Percentiles rank a stretch among this genome's conserved stretches.
phyloP scores from a whole-genome alignment of 768 basidiomycete species.

The Podaxis sp. region DNA sequence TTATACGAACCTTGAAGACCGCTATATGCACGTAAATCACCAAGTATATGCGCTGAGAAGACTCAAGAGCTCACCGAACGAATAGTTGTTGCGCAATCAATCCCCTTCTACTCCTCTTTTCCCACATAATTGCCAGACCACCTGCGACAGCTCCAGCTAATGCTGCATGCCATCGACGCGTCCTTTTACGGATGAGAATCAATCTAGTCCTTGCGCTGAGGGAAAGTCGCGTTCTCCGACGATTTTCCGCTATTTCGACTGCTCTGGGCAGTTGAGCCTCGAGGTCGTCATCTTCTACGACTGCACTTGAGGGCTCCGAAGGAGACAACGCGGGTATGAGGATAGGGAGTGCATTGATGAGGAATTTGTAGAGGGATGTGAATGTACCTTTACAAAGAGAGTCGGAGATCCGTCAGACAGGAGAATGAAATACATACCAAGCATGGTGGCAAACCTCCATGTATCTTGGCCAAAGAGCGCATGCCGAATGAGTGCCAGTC shows the following conservation, averaged over 20 bases:
- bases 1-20: conserved; percentile 92
- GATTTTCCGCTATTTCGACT: conserved; percentile 25
- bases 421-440: conserved; percentile 53
- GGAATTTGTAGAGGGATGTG: conserved; percentile 71
- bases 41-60: not conserved
- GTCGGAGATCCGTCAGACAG: not conserved
- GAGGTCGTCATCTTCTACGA: conserved; percentile 26
- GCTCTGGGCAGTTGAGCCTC: conserved; percentile 21
- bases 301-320: conserved; percentile 21
- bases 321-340: conserved; percentile 48
- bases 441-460: conserved; percentile 82
- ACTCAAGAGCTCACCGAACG: conserved; percentile 56
- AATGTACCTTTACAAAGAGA: conserved; percentile 53
- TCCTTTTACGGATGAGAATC: conserved; percentile 59
- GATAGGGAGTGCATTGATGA: conserved; percentile 75
- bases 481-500: conserved; percentile 65
- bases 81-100: conserved; percentile 85
- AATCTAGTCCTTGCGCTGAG: conserved; percentile 61
- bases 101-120: conserved; percentile 58
- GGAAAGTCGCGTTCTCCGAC: conserved; percentile 50
- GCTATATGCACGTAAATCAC: conserved; percentile 29
- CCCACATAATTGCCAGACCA: conserved; percentile 69
- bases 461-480: conserved; percentile 84
- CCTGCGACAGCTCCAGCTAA: conserved; percentile 76
- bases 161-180: conserved; percentile 74